Percentiles rank a stretch among this genome's conserved stretches.
These are phyloP conservation scores for Colletotrichum godetiae DNA, from an alignment of 2,329 filamentous ascomycete genomes.

Conservation along the genomic window DNA sequence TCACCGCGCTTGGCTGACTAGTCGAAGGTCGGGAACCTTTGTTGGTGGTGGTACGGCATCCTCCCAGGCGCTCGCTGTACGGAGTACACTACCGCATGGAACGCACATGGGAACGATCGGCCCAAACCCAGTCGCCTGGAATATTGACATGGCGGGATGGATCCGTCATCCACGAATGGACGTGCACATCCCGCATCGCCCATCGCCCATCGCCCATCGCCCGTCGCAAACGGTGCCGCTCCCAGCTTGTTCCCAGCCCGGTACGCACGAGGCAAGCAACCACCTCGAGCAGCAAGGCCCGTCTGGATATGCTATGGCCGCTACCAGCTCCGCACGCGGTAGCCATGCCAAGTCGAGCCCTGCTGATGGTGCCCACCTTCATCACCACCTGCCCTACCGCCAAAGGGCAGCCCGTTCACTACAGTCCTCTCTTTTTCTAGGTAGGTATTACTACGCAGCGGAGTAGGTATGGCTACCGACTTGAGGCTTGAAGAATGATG, in stretches of 20 bases:
- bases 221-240: slow-evolving; percentile 24
- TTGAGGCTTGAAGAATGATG: background rate
- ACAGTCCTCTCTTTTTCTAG: background rate
- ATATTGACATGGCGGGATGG: slow-evolving; percentile 25
- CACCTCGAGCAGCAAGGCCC: background rate
- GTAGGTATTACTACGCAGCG: too few relatives aligned
- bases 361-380: background rate
- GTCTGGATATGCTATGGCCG: slow-evolving; percentile 8
- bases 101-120: slow-evolving; percentile 26
- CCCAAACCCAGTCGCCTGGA: slow-evolving; percentile 18
- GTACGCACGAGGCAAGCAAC: slow-evolving; percentile 26
- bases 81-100: slow-evolving; percentile 10
- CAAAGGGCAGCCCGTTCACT: background rate
- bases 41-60: background rate
- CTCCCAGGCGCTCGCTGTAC: slow-evolving; percentile 4
- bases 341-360: background rate
- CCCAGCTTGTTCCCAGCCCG: slow-evolving; percentile 12
- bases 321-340: slow-evolving; percentile 25
- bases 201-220: slow-evolving; percentile 7
- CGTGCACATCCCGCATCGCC: slow-evolving; percentile 8
- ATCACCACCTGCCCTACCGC: background rate
- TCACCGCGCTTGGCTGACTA: background rate
- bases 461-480: background rate
- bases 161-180: slow-evolving; percentile 12
- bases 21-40: background rate